phyloP scores from a whole-genome alignment of 768 basidiomycete species.

The Artomyces pyxidatus region DNA sequence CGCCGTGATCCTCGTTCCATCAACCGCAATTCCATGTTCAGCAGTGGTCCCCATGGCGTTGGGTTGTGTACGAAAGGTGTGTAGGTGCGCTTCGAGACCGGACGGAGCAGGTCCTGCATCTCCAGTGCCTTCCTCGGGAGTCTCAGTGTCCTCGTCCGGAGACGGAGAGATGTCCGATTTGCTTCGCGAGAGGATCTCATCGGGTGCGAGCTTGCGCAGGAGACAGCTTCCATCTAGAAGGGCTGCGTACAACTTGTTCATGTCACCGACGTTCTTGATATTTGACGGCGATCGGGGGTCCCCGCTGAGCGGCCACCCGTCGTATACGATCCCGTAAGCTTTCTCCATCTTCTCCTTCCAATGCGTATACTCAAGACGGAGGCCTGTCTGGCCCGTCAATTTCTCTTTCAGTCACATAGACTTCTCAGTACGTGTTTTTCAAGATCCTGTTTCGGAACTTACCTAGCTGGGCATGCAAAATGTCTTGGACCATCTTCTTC shows the following conservation, averaged over 20 bases:
- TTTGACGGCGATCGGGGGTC: not conserved
- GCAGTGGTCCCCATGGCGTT: not conserved
- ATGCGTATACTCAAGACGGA: not conserved
- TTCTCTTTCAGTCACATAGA: not conserved
- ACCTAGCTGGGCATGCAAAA: not conserved
- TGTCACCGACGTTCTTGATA: not conserved
- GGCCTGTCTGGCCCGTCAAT: not conserved
- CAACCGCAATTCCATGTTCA: too few species aligned
- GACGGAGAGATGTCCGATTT: not conserved
- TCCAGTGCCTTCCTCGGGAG: too few species aligned
- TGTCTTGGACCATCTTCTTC: not conserved
- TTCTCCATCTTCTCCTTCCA: not conserved
- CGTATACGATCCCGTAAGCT: not conserved
- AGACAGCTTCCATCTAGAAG: not conserved
- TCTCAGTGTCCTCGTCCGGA: not conserved
- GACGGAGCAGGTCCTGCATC: too few species aligned
- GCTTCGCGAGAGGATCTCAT: not conserved
- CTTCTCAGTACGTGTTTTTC: not conserved
- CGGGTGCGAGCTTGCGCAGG: not conserved
- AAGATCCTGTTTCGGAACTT: not conserved
- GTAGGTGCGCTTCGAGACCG: not conserved
- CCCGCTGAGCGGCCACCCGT: not conserved
- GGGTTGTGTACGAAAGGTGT: not conserved
- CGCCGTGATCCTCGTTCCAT: too few species aligned
- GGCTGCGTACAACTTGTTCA: not conserved